Conservation (phyloP, 257 asterid species). For the Solanum arcanum region DNA sequence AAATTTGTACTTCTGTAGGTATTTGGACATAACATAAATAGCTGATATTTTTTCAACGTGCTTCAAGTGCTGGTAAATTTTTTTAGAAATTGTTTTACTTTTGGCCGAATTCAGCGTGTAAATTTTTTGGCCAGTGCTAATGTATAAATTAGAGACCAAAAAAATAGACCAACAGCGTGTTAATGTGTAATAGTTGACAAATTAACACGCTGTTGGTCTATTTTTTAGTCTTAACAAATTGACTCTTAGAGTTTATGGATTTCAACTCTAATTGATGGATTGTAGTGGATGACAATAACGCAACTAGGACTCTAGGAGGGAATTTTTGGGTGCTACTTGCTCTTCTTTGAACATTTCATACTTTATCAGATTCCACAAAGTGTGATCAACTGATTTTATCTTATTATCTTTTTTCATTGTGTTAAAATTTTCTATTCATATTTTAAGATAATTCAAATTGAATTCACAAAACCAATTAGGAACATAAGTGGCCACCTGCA, state of each 20-base stretch:
- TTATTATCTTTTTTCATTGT: background rate
- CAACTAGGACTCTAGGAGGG: background rate
- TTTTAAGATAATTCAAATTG: background rate
- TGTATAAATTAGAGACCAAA: too few relatives aligned
- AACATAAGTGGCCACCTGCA: background rate
- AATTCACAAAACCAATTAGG: background rate
- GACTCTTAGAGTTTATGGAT: background rate
- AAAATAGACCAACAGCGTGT: too few relatives aligned
- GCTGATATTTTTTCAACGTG: too few relatives aligned
- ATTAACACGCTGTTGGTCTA: background rate
- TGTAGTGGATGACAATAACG: background rate
- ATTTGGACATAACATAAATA: too few relatives aligned
- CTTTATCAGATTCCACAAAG: background rate
- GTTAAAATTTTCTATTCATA: too few relatives aligned
- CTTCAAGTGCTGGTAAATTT: too few relatives aligned
- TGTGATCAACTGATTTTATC: background rate
- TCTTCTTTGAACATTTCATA: background rate
- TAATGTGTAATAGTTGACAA: background rate
- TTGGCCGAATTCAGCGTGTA: too few relatives aligned
- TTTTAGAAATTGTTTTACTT: too few relatives aligned
- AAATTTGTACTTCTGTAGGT: too few relatives aligned
- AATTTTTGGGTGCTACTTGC: background rate
- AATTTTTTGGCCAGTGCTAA: too few relatives aligned
- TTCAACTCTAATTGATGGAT: background rate
- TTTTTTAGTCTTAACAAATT: background rate